These are phyloP conservation scores for Puccinia novopanici DNA, from an alignment of 1,284 basidiomycete species.

Conservation along the genomic window DNA sequence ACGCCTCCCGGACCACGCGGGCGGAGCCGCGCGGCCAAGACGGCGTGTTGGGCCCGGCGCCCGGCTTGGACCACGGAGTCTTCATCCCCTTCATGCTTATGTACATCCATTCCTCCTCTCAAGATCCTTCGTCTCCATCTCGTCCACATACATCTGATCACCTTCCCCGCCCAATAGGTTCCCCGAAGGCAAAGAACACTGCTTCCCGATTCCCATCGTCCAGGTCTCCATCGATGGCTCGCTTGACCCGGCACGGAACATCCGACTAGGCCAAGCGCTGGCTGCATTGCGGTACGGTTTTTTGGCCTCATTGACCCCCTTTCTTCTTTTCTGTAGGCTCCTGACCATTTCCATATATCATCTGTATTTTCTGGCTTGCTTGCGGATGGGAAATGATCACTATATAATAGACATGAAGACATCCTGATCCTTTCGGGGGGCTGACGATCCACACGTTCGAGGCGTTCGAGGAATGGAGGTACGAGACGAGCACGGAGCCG, in stretches of 20 bases:
- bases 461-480: constrained; percentile 65
- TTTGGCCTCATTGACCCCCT: too few relatives aligned
- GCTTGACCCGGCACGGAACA: constrained; percentile 66
- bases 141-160: not conserved
- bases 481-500: constrained; percentile 59
- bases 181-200: constrained; percentile 54
- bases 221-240: constrained; percentile 71
- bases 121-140: too few relatives aligned
- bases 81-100: constrained; percentile 75
- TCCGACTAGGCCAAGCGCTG: constrained; percentile 33
- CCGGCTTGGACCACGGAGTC: constrained; percentile 63
- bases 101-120: constrained; percentile 59
- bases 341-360: not conserved
- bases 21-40: constrained; percentile 68
- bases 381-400: not conserved
- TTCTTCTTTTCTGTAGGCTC: not conserved
- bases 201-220: constrained; percentile 67
- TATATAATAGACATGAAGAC: constrained; percentile 67
- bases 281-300: constrained; percentile 26
- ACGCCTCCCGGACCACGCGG: constrained; percentile 64
- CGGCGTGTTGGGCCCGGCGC: constrained; percentile 69
- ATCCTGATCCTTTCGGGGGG: constrained; percentile 73
- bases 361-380: not conserved
- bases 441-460: constrained; percentile 68
- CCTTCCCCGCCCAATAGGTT: constrained; percentile 22